Conservation (phyloP, 2,329 filamentous ascomycete species). For the Cyphellophora europaea region DNA sequence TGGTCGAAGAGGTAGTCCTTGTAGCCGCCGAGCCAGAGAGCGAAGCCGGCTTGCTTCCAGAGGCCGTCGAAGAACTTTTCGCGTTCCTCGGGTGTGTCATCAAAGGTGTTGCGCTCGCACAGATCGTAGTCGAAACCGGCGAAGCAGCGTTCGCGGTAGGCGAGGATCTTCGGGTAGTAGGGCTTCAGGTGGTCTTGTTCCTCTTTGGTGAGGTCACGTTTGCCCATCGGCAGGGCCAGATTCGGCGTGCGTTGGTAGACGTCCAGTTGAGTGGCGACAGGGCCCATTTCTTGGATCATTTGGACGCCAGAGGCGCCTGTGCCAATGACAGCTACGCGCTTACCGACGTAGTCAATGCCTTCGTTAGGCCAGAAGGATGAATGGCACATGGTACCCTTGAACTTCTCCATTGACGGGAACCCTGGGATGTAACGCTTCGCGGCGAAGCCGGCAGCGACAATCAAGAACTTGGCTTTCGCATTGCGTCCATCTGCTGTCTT, state of each 20-base stretch:
- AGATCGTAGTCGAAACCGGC: slow-evolving; percentile 44
- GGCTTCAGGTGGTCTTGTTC: slow-evolving; percentile 35
- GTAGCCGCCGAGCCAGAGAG: slow-evolving; percentile 42
- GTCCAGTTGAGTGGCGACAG: slow-evolving; percentile 40
- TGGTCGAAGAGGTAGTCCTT: slow-evolving; percentile 35
- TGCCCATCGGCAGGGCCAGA: slow-evolving; percentile 52
- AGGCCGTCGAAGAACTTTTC: slow-evolving; percentile 39
- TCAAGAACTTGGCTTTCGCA: slow-evolving; percentile 33
- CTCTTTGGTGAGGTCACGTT: slow-evolving; percentile 35
- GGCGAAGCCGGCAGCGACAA: slow-evolving; percentile 41
- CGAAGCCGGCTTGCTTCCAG: slow-evolving; percentile 46
- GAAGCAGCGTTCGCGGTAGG: slow-evolving; percentile 25
- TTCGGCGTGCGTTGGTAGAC: slow-evolving; percentile 58
- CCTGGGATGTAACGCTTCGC: slow-evolving; percentile 53
- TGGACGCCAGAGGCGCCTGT: slow-evolving; percentile 58
- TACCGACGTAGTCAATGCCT: slow-evolving; percentile 47
- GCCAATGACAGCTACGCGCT: slow-evolving; percentile 54
- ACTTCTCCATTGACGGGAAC: neutral
- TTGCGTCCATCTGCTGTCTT: slow-evolving; percentile 30
- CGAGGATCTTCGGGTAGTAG: slow-evolving; percentile 10
- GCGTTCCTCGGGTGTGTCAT: slow-evolving; percentile 21
- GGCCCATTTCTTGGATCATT: slow-evolving; percentile 51
- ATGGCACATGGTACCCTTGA: slow-evolving; percentile 42
- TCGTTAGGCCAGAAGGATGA: slow-evolving; percentile 51
- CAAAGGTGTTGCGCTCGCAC: slow-evolving; percentile 40